Evolutionary conservation across 2,329 filamentous ascomycete species (phyloP).

Genomic region (Zymoseptoria brevis): DNA sequence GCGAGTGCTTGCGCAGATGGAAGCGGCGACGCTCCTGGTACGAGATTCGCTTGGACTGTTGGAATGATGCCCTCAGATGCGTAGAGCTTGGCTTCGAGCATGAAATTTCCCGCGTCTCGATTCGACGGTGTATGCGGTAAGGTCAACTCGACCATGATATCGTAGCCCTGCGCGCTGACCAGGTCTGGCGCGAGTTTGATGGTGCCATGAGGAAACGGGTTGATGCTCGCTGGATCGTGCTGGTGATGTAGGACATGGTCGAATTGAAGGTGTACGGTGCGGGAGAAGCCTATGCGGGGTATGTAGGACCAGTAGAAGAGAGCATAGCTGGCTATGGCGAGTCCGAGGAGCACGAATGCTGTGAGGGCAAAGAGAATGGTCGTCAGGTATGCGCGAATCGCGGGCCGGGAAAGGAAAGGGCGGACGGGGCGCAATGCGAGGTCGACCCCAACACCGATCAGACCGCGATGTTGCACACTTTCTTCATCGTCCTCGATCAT

Average conservation of each 20-base stretch:
- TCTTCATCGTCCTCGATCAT: constrained; percentile 5
- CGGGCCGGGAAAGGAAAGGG: constrained; percentile 51
- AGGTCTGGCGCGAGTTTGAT: constrained; percentile 46
- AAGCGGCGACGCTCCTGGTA: constrained; percentile 8
- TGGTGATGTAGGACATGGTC: constrained; percentile 36
- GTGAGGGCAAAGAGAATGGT: constrained; percentile 47
- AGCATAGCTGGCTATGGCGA: constrained; percentile 54
- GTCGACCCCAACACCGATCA: constrained; percentile 4
- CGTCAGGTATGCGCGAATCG: constrained; percentile 57
- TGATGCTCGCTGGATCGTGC: background rate
- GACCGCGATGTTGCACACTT: background rate
- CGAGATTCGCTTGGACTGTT: constrained; percentile 1
- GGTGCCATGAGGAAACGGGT: constrained; percentile 44
- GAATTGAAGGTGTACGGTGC: constrained; percentile 60
- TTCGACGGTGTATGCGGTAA: constrained; percentile 75
- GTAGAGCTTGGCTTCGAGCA: constrained; percentile 72
- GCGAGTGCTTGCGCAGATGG: constrained; percentile 27
- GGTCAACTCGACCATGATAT: constrained; percentile 65
- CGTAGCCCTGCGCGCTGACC: constrained; percentile 70
- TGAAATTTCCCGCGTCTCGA: constrained; percentile 78
- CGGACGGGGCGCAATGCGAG: constrained; percentile 46
- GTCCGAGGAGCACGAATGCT: constrained; percentile 47
- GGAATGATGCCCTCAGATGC: constrained; percentile 18
- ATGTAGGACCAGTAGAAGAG: constrained; percentile 64
- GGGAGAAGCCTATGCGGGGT: constrained; percentile 54